phyloP scores from a whole-genome alignment of 495 filamentous ascomycete genomes.

The Choiromyces venosus region DNA sequence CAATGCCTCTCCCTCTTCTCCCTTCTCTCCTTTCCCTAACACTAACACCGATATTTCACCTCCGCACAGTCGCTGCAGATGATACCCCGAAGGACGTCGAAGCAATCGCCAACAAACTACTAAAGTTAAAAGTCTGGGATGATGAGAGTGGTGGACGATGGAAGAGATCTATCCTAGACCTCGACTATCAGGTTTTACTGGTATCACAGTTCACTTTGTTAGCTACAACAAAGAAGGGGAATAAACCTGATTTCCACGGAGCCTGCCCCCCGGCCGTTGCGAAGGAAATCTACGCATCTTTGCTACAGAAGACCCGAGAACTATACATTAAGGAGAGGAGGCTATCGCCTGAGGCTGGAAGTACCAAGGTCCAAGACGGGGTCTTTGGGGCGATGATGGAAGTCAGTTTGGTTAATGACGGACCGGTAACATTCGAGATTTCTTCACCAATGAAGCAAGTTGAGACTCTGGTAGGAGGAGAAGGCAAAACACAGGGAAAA shows the following conservation, averaged over 20 bases:
- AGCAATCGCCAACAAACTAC: slow-evolving; percentile 70
- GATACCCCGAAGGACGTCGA: slow-evolving; percentile 88
- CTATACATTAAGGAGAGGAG: slow-evolving; percentile 61
- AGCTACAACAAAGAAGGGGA: slow-evolving; percentile 86
- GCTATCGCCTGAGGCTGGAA: slow-evolving; percentile 14
- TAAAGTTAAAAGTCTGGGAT: slow-evolving; percentile 87
- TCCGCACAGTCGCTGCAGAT: slow-evolving; percentile 61
- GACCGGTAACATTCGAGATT: slow-evolving; percentile 63
- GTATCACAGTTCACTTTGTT: slow-evolving; percentile 99
- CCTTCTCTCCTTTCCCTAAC: not conserved
- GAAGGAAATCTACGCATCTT: slow-evolving; percentile 71
- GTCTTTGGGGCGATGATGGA: slow-evolving; percentile 99
- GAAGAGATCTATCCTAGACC: slow-evolving; percentile 61
- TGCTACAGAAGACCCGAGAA: slow-evolving; percentile 69
- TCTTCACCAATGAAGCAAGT: slow-evolving; percentile 13
- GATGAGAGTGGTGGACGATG: slow-evolving; percentile 65
- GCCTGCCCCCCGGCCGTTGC: slow-evolving; percentile 73
- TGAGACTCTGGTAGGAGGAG: not conserved
- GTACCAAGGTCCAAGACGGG: slow-evolving; percentile 68
- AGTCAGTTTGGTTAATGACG: slow-evolving; percentile 87
- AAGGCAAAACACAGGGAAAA: slow-evolving; percentile 6
- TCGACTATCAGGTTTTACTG: slow-evolving; percentile 69
- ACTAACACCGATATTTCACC: not conserved
- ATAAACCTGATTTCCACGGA: slow-evolving; percentile 90
- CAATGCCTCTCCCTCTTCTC: not conserved